These are phyloP conservation scores for Neonectria magnoliae DNA, from an alignment of 2,329 filamentous ascomycete genomes.

Conservation along the genomic window DNA sequence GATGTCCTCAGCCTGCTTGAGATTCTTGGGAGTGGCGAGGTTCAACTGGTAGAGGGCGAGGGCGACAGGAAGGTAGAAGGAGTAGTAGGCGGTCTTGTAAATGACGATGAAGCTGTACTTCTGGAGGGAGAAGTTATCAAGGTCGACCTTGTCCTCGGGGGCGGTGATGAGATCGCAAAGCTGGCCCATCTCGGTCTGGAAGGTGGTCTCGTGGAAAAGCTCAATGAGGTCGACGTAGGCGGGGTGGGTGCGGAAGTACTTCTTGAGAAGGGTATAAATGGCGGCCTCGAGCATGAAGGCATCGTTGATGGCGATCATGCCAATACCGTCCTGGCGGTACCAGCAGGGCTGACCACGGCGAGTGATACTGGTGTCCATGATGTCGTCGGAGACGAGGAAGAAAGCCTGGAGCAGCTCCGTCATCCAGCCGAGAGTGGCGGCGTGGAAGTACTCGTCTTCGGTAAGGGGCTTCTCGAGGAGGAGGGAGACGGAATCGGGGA, in stretches of 20 bases:
- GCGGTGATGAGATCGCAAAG: constrained; percentile 94
- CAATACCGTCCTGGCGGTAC: constrained; percentile 90
- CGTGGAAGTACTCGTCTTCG: constrained; percentile 86
- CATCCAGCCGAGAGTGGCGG: constrained; percentile 93
- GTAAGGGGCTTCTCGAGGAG: constrained; percentile 77
- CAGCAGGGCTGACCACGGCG: constrained; percentile 95
- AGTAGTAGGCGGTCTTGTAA: constrained; percentile 99
- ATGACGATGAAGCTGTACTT: constrained; percentile 99
- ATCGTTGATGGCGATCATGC: constrained; percentile 98
- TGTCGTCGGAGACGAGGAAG: constrained; percentile 98
- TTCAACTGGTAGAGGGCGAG: constrained; percentile 88
- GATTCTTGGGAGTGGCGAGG: constrained; percentile 86
- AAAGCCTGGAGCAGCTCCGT: constrained; percentile 98
- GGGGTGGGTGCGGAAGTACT: constrained; percentile 89
- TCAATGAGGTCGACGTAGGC: constrained; percentile 92
- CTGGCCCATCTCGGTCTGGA: constrained; percentile 96
- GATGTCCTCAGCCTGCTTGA: constrained; percentile 89
- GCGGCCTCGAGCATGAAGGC: constrained; percentile 92
- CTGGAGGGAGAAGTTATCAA: constrained; percentile 92
- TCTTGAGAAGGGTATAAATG: constrained; percentile 93
- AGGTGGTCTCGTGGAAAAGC: constrained; percentile 94
- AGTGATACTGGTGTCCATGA: constrained; percentile 97
- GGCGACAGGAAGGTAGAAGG: constrained; percentile 96
- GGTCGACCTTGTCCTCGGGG: constrained; percentile 90
- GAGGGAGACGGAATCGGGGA: constrained; percentile 88